These are phyloP conservation scores for Fusarium sp. DNA, from an alignment of 2,329 filamentous ascomycete genomes.

Conservation along the genomic window DNA sequence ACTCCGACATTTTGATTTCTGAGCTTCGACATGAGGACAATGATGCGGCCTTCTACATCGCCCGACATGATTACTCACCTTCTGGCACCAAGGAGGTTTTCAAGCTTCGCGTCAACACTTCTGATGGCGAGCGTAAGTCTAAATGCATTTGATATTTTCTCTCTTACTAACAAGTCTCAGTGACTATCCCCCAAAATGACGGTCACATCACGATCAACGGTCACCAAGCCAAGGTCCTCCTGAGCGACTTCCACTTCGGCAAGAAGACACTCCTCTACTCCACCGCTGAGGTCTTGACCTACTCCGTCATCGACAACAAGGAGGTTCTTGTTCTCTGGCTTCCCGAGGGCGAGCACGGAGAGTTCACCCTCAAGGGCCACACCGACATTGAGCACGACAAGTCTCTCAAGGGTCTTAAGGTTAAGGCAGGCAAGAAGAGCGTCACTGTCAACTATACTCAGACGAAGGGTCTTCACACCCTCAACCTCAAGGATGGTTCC, in stretches of 20 bases:
- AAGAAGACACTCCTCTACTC: constrained; percentile 67
- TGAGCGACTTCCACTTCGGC: constrained; percentile 72
- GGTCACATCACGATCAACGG: constrained; percentile 69
- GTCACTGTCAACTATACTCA: constrained; percentile 66
- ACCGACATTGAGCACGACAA: constrained; percentile 42
- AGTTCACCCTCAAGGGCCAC: constrained; percentile 64
- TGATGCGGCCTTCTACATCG: constrained; percentile 71
- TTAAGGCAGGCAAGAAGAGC: constrained; percentile 58
- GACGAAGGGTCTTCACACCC: constrained; percentile 61
- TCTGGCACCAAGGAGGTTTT: constrained; percentile 67
- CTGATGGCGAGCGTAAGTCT: constrained; percentile 59
- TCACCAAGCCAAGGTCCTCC: constrained; percentile 73
- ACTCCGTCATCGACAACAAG: constrained; percentile 63
- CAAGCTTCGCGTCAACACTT: constrained; percentile 69
- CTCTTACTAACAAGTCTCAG: not conserved
- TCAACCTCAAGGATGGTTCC: constrained; percentile 64
- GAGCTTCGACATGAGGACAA: constrained; percentile 73
- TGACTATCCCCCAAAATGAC: constrained; percentile 68
- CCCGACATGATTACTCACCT: constrained; percentile 68
- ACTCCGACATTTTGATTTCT: constrained; percentile 65
- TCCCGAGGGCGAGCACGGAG: constrained; percentile 67
- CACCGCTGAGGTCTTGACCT: constrained; percentile 69
- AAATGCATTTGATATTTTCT: rapidly evolving
- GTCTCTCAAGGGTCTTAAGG: constrained; percentile 57
- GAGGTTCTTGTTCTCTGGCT: constrained; percentile 68